These are phyloP conservation scores for Botrytis aclada DNA, from an alignment of 2,329 filamentous ascomycete genomes.

Conservation along the genomic window DNA sequence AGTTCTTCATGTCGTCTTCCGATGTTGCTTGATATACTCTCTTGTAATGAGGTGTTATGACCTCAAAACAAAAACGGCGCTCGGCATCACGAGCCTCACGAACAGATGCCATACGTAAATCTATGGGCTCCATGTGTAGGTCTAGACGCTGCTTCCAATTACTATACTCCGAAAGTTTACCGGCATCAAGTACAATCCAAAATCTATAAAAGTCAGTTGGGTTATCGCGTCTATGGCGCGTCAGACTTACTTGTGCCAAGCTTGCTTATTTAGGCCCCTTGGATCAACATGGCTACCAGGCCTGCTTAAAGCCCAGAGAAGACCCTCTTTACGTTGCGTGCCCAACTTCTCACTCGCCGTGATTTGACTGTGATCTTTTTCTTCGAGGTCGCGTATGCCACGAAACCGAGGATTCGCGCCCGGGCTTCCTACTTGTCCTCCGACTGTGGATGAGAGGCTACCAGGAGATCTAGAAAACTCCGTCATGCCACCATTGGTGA, in stretches of 20 bases:
- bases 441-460: conserved; percentile 45
- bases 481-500: conserved; percentile 29
- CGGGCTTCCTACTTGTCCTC: conserved; percentile 46
- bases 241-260: conserved; percentile 88
- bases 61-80: conserved; percentile 93
- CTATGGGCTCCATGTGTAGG: conserved; percentile 96
- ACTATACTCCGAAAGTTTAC: conserved; percentile 94
- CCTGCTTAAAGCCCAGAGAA: conserved; percentile 90
- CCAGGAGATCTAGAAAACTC: conserved; percentile 54
- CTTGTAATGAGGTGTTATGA: conserved; percentile 95
- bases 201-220: conserved; percentile 59
- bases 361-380: conserved; percentile 62
- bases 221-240: not conserved
- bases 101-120: conserved; percentile 93
- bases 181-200: conserved; percentile 97
- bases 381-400: conserved; percentile 88
- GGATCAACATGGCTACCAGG: conserved; percentile 94
- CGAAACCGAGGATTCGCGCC: conserved; percentile 67
- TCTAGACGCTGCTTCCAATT: conserved; percentile 99
- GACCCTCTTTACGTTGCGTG: conserved; percentile 83
- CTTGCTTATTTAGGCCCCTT: conserved; percentile 91
- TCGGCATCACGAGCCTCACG: conserved; percentile 93
- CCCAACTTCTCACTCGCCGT: conserved; percentile 55
- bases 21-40: conserved; percentile 96
- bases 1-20: conserved; percentile 95